phyloP scores from a whole-genome alignment of 1,139 yeast genomes.

The Eremothecium coryli region DNA sequence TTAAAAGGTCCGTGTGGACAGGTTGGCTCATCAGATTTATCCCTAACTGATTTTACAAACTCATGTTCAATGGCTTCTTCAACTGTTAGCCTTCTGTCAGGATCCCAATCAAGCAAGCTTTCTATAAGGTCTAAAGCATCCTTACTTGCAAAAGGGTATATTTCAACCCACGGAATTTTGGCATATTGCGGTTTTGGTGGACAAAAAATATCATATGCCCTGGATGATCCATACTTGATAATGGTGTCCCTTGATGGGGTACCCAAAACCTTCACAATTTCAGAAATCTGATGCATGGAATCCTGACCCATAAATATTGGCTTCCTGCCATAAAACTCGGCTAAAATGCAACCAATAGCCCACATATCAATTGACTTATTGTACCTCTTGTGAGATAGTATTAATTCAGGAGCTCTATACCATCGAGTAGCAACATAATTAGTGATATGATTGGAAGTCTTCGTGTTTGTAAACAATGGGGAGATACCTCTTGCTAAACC shows the following conservation, averaged over 20 bases:
- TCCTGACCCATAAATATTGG: constrained; percentile 67
- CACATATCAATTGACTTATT: constrained; percentile 62
- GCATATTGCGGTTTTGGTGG: constrained; percentile 35
- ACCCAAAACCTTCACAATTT: constrained; percentile 56
- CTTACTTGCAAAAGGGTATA: constrained; percentile 52
- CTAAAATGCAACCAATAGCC: constrained; percentile 78
- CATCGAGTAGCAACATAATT: constrained; percentile 91
- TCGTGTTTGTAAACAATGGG: constrained; percentile 33
- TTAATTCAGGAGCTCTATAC: constrained; percentile 91
- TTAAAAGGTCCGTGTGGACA: constrained; percentile 42
- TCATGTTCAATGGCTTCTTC: constrained; percentile 45
- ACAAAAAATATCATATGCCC: constrained; percentile 36
- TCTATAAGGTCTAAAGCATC: constrained; percentile 42
- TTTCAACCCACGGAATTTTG: constrained; percentile 38
- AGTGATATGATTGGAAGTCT: constrained; percentile 43
- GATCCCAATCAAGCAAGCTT: constrained; percentile 54
- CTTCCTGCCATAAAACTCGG: constrained; percentile 60
- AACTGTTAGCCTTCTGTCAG: constrained; percentile 39
- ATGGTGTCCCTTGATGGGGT: constrained; percentile 43
- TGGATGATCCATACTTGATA: constrained; percentile 29
- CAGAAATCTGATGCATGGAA: constrained; percentile 53
- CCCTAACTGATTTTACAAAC: constrained; percentile 42
- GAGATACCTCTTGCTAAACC: constrained; percentile 77
- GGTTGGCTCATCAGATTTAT: constrained; percentile 41
- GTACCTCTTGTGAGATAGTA: constrained; percentile 49